phyloP scores from a whole-genome alignment of 306 rosid species.

The Ziziphus jujuba region DNA sequence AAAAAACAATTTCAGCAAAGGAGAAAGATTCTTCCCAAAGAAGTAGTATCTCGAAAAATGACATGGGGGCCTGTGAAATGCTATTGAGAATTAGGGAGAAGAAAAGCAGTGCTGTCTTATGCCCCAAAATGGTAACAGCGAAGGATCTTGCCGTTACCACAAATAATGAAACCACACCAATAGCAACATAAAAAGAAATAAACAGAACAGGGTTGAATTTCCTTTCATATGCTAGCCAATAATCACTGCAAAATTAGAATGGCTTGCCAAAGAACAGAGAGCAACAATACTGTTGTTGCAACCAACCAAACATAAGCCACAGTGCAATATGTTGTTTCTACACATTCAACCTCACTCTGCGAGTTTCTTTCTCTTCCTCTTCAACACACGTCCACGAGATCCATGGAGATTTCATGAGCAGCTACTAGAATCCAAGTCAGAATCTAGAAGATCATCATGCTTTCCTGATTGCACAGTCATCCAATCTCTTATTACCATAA shows the following conservation, averaged over 20 bases:
- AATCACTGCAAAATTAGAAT: conserved; percentile 70
- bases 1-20: background rate
- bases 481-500: conserved; percentile 86
- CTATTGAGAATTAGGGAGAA: conserved; percentile 69
- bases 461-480: conserved; percentile 75
- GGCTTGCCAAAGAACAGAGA: conserved; percentile 75
- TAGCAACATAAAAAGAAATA: conserved; percentile 54
- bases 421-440: conserved; percentile 83
- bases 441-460: conserved; percentile 55
- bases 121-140: conserved; percentile 52
- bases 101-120: conserved; percentile 70
- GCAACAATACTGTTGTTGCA: conserved; percentile 39
- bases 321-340: conserved; percentile 88
- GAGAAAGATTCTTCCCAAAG: conserved; percentile 91
- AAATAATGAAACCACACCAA: conserved; percentile 43
- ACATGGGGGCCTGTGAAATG: conserved; percentile 94
- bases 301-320: conserved; percentile 97
- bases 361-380: conserved; percentile 91
- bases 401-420: conserved; percentile 94
- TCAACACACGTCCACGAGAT: conserved; percentile 80
- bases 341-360: conserved; percentile 65
- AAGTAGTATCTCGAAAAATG: conserved; percentile 96
- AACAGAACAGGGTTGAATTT: conserved; percentile 61
- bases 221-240: conserved; percentile 82
- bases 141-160: conserved; percentile 50